Evolutionary conservation across 1,284 basidiomycete species (phyloP).

Genomic region (Apiotrichum porosum): DNA sequence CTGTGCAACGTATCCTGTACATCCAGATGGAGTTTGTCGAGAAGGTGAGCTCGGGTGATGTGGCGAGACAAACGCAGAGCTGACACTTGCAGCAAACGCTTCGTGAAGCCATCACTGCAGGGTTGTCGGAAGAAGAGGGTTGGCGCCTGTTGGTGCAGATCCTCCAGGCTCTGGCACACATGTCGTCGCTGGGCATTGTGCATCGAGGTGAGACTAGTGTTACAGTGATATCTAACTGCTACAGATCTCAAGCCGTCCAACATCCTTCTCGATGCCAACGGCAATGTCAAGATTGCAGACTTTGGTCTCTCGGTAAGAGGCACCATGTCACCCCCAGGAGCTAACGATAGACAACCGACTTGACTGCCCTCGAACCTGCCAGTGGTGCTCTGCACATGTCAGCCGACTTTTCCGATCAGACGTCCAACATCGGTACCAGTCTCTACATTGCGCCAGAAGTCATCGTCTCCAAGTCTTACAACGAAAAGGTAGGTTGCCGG

Average conservation of each 20-base stretch:
- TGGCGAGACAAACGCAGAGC: conserved; percentile 2
- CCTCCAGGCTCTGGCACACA: conserved; percentile 86
- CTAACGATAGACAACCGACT: conserved; percentile 59
- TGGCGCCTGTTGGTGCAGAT: conserved; percentile 90
- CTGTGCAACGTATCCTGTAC: conserved; percentile 42
- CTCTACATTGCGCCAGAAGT: conserved; percentile 88
- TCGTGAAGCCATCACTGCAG: conserved; percentile 67
- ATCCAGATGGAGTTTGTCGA: conserved; percentile 50
- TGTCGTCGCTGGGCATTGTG: conserved; percentile 81
- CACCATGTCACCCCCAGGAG: neutral
- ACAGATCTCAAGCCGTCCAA: conserved; percentile 83
- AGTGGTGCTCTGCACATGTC: conserved; percentile 49
- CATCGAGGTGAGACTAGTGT: conserved; percentile 57
- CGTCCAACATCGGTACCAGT: conserved; percentile 78
- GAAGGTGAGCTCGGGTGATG: conserved; percentile 24
- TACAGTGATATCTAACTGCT: neutral
- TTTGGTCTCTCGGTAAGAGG: conserved; percentile 63
- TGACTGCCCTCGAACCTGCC: conserved; percentile 66
- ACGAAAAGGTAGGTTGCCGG: conserved; percentile 42
- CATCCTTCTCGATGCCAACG: conserved; percentile 83
- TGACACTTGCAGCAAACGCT: too few relatives aligned
- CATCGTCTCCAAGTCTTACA: conserved; percentile 47
- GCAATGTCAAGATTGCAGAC: conserved; percentile 91
- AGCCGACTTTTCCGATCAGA: conserved; percentile 26
- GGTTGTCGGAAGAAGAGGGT: conserved; percentile 72